Percentiles rank a stretch among this genome's conserved stretches.
Evolutionary conservation across 2,329 filamentous ascomycete genomes (phyloP).

Genomic region (Xenoacremonium recifei): DNA sequence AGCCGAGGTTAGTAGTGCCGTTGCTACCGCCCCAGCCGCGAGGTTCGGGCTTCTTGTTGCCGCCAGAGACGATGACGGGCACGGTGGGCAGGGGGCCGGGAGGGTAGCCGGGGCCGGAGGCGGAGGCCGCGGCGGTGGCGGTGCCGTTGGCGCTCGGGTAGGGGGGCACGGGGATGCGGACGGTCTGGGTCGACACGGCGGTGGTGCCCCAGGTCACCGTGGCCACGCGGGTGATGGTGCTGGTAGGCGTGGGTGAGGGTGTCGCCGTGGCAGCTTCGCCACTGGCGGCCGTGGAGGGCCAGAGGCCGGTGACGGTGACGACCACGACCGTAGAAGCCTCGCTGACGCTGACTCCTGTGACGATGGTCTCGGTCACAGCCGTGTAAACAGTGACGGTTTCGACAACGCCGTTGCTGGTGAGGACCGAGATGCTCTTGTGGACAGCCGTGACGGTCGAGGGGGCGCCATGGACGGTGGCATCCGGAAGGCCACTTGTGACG

Average conservation of each 20-base stretch:
- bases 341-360: slow-evolving; percentile 18
- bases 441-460: slow-evolving; percentile 30
- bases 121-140: slow-evolving; percentile 8
- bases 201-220: slow-evolving; percentile 30
- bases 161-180: slow-evolving; percentile 26
- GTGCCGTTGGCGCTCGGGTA: slow-evolving; percentile 32
- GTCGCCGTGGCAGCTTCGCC: slow-evolving; percentile 20
- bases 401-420: slow-evolving; percentile 13
- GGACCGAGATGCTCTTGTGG: slow-evolving; percentile 17
- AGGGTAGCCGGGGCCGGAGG: slow-evolving; percentile 12
- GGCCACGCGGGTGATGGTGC: slow-evolving; percentile 30
- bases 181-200: slow-evolving; percentile 30
- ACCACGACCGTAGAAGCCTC: slow-evolving; percentile 20
- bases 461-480: slow-evolving; percentile 31
- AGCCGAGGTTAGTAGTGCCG: slow-evolving; percentile 32
- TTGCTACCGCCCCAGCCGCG: slow-evolving; percentile 27
- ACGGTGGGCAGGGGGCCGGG: slow-evolving; percentile 24
- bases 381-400: slow-evolving; percentile 26
- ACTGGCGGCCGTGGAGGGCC: slow-evolving; percentile 12
- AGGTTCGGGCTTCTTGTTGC: slow-evolving; percentile 31
- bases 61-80: slow-evolving; percentile 31
- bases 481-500: slow-evolving; percentile 28
- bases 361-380: slow-evolving; percentile 25
- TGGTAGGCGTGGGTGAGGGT: slow-evolving; percentile 17
- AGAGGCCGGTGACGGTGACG: slow-evolving; percentile 22